These are phyloP conservation scores for Nicotiana tomentosiformis DNA, from an alignment of 257 asterid genomes.

Conservation along the genomic window DNA sequence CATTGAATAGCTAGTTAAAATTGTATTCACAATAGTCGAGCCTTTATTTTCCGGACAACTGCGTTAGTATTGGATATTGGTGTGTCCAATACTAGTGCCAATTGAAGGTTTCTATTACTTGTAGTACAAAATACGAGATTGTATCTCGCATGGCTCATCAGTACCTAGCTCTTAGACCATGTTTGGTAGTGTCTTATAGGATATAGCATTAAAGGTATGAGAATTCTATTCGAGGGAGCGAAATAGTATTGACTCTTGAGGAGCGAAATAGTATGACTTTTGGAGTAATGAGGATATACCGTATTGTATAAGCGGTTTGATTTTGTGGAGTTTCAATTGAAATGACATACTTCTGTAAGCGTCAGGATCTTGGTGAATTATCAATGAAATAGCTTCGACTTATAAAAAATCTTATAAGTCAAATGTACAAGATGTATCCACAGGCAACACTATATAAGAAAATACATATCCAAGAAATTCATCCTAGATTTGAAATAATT, in stretches of 20 bases:
- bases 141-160: not conserved
- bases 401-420: not conserved
- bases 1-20: not conserved
- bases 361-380: not conserved
- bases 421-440: not conserved
- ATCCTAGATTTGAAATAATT: not conserved
- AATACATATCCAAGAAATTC: not conserved
- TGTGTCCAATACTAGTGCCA: not conserved
- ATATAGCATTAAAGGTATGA: not conserved
- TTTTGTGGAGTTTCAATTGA: not conserved
- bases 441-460: not conserved
- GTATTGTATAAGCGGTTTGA: not conserved
- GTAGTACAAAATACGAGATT: not conserved
- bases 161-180: not conserved
- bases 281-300: not conserved
- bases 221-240: not conserved
- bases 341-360: not conserved
- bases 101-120: not conserved
- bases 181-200: conserved; percentile 2
- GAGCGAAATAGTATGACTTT: not conserved
- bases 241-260: not conserved
- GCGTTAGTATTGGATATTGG: not conserved
- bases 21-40: not conserved
- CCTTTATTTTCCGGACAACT: not conserved
- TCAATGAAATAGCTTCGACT: not conserved